These are phyloP conservation scores for Nakaseomyces glabratus DNA, from an alignment of 1,139 yeast species.

Conservation along the genomic window DNA sequence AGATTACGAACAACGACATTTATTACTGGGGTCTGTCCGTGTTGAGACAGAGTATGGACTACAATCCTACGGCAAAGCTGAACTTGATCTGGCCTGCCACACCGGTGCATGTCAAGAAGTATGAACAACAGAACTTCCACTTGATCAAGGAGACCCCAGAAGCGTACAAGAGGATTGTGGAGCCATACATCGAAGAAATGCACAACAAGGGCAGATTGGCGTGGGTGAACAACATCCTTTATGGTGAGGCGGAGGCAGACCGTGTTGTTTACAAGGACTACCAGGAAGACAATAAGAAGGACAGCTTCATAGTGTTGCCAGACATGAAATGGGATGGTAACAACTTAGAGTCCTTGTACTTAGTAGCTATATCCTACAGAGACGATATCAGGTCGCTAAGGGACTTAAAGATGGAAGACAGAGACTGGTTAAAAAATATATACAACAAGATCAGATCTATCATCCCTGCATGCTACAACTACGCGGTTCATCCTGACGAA, in stretches of 20 bases:
- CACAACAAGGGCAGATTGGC: slow-evolving; percentile 60
- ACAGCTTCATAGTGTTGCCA: slow-evolving; percentile 58
- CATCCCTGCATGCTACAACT: slow-evolving; percentile 41
- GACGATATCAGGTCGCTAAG: slow-evolving; percentile 63
- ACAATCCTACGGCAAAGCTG: slow-evolving; percentile 56
- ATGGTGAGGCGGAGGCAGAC: slow-evolving; percentile 77
- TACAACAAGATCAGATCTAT: slow-evolving; percentile 38
- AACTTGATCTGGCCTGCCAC: slow-evolving; percentile 88
- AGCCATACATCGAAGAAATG: slow-evolving; percentile 72
- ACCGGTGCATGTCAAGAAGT: slow-evolving; percentile 71
- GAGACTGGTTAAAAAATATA: slow-evolving; percentile 45
- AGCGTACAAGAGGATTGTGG: slow-evolving; percentile 50
- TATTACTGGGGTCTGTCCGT: slow-evolving; percentile 70
- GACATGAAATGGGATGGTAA: slow-evolving; percentile 93
- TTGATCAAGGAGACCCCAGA: slow-evolving; percentile 75
- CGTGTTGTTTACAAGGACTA: slow-evolving; percentile 39
- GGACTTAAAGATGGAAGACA: slow-evolving; percentile 55
- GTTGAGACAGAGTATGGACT: slow-evolving; percentile 40
- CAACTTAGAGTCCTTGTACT: slow-evolving; percentile 58
- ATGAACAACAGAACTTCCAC: slow-evolving; percentile 47
- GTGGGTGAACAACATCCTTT: slow-evolving; percentile 86
- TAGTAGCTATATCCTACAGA: slow-evolving; percentile 68
- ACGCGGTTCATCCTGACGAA: slow-evolving; percentile 31
- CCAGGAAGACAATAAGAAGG: slow-evolving; percentile 34
- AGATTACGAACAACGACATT: slow-evolving; percentile 65